Evolutionary conservation across 768 basidiomycete genomes (phyloP).

Genomic region (Panaeolus papilionaceus): DNA sequence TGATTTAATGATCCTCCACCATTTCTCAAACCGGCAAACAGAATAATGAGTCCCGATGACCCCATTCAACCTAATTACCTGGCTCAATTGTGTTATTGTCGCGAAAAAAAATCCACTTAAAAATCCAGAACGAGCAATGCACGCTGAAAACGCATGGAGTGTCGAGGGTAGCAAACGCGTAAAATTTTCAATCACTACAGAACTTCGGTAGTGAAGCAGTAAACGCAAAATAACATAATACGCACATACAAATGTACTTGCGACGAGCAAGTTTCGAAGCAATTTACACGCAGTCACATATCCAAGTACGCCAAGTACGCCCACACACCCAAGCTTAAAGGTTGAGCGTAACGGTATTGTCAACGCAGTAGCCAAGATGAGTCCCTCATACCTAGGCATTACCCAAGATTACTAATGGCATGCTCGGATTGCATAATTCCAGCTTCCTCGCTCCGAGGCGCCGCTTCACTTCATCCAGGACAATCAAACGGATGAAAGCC

Average conservation of each 20-base stretch:
- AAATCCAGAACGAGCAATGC: neutral
- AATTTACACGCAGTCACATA: neutral
- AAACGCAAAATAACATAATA: neutral
- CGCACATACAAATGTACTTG: no score
- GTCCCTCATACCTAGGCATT: no score
- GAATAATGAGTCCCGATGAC: neutral
- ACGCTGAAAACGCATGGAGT: slow-evolving; percentile 10
- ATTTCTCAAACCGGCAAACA: neutral
- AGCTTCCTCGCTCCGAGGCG: neutral
- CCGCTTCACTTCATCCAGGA: slow-evolving; percentile 1
- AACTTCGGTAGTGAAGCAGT: neutral
- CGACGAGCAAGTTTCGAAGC: neutral
- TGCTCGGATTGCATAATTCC: neutral
- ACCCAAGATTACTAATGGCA: no score
- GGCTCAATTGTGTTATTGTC: neutral
- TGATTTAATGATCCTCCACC: neutral
- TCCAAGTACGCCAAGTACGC: no score
- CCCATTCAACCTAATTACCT: slow-evolving; percentile 8
- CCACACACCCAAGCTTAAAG: neutral
- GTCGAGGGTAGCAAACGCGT: neutral
- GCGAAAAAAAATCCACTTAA: neutral
- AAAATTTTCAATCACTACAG: neutral
- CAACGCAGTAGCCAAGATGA: neutral
- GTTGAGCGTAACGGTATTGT: neutral
- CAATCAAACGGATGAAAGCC: slow-evolving; percentile 9